A percentile compares a stretch with the other conserved stretches of the same genome.
Conservation (phyloP, 2,329 filamentous ascomycete genomes). For the Pseudogymnoascus sp. region DNA sequence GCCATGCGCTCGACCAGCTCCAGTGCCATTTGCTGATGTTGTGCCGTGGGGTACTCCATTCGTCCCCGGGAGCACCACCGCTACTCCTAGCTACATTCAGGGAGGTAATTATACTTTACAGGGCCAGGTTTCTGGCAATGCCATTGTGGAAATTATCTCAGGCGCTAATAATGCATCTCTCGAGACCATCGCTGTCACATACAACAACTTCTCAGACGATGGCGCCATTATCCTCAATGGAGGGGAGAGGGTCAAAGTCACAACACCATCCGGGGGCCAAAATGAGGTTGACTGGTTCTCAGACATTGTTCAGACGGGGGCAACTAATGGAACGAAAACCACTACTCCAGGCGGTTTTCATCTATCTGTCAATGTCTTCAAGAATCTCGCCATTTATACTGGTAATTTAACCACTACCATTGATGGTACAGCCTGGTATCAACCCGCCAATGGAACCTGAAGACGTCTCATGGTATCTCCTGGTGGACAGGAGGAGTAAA, state of each 20-base stretch:
- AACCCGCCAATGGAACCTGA: slow-evolving; percentile 29
- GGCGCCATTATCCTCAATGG: slow-evolving; percentile 28
- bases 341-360: slow-evolving; percentile 34
- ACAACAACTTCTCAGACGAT: slow-evolving; percentile 32
- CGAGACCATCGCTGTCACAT: slow-evolving; percentile 27
- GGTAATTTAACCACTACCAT: slow-evolving; percentile 29
- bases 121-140: neutral
- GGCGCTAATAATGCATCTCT: neutral
- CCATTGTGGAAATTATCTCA: neutral
- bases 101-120: neutral
- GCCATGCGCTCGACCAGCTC: slow-evolving; percentile 19
- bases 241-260: slow-evolving; percentile 28
- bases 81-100: neutral
- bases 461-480: neutral
- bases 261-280: slow-evolving; percentile 19
- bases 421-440: slow-evolving; percentile 30
- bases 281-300: slow-evolving; percentile 33
- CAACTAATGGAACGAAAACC: slow-evolving; percentile 28
- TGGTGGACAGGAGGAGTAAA: neutral
- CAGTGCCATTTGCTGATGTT: slow-evolving; percentile 24
- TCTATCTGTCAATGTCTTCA: slow-evolving; percentile 31
- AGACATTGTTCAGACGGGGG: slow-evolving; percentile 30
- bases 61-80: slow-evolving; percentile 16
- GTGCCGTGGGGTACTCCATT: slow-evolving; percentile 32
- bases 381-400: slow-evolving; percentile 34